phyloP scores from a whole-genome alignment of 768 basidiomycete species.

The Dioszegia hungarica region DNA sequence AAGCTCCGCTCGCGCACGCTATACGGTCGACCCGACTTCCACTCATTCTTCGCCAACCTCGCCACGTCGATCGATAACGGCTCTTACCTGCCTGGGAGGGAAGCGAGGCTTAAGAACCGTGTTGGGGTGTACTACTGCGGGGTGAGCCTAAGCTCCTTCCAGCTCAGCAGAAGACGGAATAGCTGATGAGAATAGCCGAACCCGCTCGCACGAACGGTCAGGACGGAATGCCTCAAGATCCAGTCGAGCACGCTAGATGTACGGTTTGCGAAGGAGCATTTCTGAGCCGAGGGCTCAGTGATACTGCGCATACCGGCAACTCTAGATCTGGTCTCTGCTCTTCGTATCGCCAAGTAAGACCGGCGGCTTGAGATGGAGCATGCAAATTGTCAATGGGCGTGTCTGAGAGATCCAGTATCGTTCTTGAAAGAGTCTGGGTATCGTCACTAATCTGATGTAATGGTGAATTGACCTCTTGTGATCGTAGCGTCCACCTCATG shows the following conservation, averaged over 20 bases:
- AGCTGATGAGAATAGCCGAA: slow-evolving; percentile 52
- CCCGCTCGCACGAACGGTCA: slow-evolving; percentile 68
- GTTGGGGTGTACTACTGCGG: slow-evolving; percentile 90
- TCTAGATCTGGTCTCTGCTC: too few relatives aligned
- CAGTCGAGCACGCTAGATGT: slow-evolving; percentile 62
- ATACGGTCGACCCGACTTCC: slow-evolving; percentile 90
- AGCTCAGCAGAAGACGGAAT: too few relatives aligned
- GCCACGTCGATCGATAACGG: slow-evolving; percentile 73
- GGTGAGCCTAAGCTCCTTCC: slow-evolving; percentile 28
- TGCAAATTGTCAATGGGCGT: too few relatives aligned
- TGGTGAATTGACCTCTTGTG: too few relatives aligned
- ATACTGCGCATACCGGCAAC: too few relatives aligned
- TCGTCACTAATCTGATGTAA: too few relatives aligned
- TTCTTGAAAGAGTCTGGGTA: too few relatives aligned
- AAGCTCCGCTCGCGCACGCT: slow-evolving; percentile 80
- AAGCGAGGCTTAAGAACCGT: slow-evolving; percentile 72
- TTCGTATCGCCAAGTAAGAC: too few relatives aligned
- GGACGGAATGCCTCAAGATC: slow-evolving; percentile 62
- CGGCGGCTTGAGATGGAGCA: too few relatives aligned
- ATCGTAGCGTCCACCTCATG: too few relatives aligned
- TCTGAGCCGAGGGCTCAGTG: slow-evolving; percentile 9
- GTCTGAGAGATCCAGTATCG: too few relatives aligned
- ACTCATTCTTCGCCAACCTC: slow-evolving; percentile 69
- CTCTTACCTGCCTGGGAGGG: slow-evolving; percentile 72
- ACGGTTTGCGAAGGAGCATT: slow-evolving; percentile 71